Evolutionary conservation across 2,329 filamentous ascomycete species (phyloP).

Genomic region (Coniochaeta ligniaria): DNA sequence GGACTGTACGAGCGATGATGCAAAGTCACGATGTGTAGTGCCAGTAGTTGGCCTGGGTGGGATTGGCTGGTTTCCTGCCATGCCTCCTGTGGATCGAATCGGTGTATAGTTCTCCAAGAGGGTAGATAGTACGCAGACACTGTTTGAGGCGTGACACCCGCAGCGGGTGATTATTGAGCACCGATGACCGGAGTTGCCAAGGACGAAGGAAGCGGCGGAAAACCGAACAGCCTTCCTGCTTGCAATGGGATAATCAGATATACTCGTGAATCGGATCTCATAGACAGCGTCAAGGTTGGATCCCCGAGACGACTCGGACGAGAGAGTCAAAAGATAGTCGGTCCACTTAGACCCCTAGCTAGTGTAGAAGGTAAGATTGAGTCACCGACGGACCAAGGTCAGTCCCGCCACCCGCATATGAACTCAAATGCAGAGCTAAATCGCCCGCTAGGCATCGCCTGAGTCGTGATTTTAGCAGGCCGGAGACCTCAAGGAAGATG

Average conservation of each 20-base stretch:
- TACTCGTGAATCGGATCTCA: not conserved
- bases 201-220: not conserved
- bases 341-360: not conserved
- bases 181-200: not conserved
- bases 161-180: not conserved
- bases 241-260: not conserved
- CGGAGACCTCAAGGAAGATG: not conserved
- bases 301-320: not conserved
- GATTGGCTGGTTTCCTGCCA: not conserved
- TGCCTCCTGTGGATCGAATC: not conserved
- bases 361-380: not conserved
- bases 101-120: not conserved
- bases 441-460: not conserved
- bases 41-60: not conserved
- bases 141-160: not conserved
- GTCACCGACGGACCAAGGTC: not conserved
- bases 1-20: conserved; percentile 19
- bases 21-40: conserved; percentile 1
- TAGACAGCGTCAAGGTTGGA: not conserved
- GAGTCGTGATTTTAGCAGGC: not conserved
- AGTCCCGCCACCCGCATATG: not conserved
- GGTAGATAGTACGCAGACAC: not conserved
- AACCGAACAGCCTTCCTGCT: not conserved
- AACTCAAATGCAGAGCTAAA: not conserved
- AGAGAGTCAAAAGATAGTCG: not conserved